A percentile compares a stretch with the other conserved stretches of the same genome.
phyloP scores from a whole-genome alignment of 2,329 filamentous ascomycete genomes.

The Fragosphaeria purpurea region DNA sequence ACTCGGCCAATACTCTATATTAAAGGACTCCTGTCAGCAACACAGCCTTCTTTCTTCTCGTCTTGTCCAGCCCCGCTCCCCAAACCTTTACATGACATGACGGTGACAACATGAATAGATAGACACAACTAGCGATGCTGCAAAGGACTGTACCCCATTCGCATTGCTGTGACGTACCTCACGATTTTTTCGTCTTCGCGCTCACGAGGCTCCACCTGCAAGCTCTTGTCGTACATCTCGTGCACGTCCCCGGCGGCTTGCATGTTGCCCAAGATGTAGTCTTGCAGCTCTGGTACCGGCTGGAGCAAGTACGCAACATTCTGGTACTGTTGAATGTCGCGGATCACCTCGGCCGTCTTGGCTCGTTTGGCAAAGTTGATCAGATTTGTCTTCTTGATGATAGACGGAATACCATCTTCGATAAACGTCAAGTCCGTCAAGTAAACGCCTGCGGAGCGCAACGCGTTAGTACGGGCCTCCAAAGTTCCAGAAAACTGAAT shows the following conservation, averaged over 20 bases:
- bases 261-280: constrained; percentile 96
- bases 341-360: constrained; percentile 96
- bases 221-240: constrained; percentile 98
- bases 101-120: too few species aligned
- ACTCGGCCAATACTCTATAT: constrained; percentile 23
- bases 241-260: constrained; percentile 90
- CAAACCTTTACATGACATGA: too few species aligned
- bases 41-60: not conserved
- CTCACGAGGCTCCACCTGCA: constrained; percentile 87
- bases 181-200: constrained; percentile 99
- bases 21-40: constrained; percentile 6
- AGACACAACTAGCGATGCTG: too few species aligned
- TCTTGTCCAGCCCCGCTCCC: too few species aligned
- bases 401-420: constrained; percentile 88
- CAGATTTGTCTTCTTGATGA: constrained; percentile 90
- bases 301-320: constrained; percentile 93
- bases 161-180: constrained; percentile 49
- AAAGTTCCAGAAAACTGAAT: not conserved
- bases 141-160: too few species aligned
- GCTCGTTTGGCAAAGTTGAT: constrained; percentile 98
- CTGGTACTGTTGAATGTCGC: constrained; percentile 97
- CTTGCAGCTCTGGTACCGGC: constrained; percentile 81
- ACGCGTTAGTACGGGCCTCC: constrained; percentile 6
- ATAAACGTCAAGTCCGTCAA: constrained; percentile 96
- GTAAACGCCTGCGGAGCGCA: constrained; percentile 63